Percentiles rank a stretch among this genome's conserved stretches.
These are phyloP conservation scores for Diaporthe citri DNA, from an alignment of 2,329 filamentous ascomycete genomes.

Conservation along the genomic window DNA sequence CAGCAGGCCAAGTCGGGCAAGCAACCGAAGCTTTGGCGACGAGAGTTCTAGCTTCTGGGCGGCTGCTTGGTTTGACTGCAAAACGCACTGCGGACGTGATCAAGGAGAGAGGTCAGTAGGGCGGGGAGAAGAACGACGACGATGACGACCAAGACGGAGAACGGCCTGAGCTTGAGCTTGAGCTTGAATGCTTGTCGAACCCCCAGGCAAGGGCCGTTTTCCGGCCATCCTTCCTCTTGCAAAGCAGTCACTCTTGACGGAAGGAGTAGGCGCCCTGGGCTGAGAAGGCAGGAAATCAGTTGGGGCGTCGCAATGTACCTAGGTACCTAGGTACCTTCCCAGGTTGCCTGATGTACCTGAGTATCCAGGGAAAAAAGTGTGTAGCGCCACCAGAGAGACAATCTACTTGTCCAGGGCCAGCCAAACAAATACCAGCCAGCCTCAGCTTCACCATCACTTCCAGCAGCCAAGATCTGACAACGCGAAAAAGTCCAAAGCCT, in stretches of 20 bases:
- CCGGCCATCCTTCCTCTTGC: neutral
- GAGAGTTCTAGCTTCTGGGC: constrained; percentile 10
- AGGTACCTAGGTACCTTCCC: neutral
- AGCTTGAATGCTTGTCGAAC: neutral
- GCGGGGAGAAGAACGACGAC: neutral
- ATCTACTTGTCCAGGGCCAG: neutral
- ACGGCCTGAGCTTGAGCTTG: neutral
- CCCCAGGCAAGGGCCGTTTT: too few relatives aligned
- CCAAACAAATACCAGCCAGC: neutral
- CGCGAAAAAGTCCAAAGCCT: neutral
- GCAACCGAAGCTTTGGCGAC: constrained; percentile 8
- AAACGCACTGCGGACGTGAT: neutral
- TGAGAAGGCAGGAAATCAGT: neutral
- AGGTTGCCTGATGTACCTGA: neutral
- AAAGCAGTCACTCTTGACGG: neutral
- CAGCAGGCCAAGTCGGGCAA: constrained; percentile 10
- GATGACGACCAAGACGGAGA: too few relatives aligned
- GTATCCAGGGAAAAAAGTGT: neutral
- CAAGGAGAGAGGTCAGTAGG: neutral
- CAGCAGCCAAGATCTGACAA: neutral
- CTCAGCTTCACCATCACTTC: neutral
- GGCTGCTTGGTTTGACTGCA: constrained; percentile 18
- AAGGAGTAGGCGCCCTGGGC: neutral
- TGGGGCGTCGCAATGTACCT: neutral
- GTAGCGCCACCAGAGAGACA: neutral